Evolutionary conservation across 2,329 filamentous ascomycete genomes (phyloP).

Genomic region (Cercospora sp.): DNA sequence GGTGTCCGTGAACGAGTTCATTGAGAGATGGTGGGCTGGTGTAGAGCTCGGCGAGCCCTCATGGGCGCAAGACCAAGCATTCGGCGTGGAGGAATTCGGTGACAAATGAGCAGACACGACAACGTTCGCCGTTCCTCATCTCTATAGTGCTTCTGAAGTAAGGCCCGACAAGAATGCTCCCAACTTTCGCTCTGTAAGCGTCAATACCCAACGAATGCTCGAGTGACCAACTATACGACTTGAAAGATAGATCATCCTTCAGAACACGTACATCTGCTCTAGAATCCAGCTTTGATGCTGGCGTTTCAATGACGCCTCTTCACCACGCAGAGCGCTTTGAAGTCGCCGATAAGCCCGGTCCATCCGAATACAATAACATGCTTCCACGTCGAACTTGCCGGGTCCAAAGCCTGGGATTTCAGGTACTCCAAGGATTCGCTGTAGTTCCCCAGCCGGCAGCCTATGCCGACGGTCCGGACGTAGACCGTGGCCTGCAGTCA

Average conservation of each 20-base stretch:
- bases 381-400: background rate
- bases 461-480: background rate
- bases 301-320: background rate
- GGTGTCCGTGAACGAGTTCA: constrained; percentile 29
- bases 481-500: background rate
- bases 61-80: constrained; percentile 29
- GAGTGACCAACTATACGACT: no score
- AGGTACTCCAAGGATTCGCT: background rate
- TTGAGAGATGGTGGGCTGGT: constrained; percentile 36
- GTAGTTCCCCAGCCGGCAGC: background rate
- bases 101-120: background rate
- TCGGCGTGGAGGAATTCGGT: constrained; percentile 15
- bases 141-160: background rate
- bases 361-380: background rate
- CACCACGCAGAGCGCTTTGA: background rate
- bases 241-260: background rate
- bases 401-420: background rate
- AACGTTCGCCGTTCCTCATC: background rate
- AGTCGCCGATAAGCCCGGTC: background rate
- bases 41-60: constrained; percentile 29
- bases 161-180: background rate
- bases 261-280: background rate
- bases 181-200: background rate
- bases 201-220: background rate
- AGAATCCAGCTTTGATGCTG: background rate